Evolutionary conservation across 495 filamentous ascomycete species (phyloP), one percentile per base, ranked within the genome.

Genomic region (Glutinoglossum americanum): DNA sequence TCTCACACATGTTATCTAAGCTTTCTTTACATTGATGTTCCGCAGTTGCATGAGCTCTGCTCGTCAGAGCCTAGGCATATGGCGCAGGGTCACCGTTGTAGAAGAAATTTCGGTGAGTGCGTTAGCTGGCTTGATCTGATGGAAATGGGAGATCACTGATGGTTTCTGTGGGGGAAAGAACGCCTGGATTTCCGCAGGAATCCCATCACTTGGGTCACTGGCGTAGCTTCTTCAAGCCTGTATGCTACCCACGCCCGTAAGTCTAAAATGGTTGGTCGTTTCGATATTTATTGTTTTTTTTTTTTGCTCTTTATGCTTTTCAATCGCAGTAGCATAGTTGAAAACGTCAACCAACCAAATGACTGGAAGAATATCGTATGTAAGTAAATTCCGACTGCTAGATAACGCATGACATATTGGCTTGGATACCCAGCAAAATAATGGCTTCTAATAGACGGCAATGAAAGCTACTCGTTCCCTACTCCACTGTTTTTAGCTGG

Each of bases 11-110:
- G 49, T 28, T 53, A 53, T 53, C 49, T 53, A 28, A 53, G 23
- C 49, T 53, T 53, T 53, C 49, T 17, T 53, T 53, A 53, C 49
- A 53, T 53, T 53, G 49, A 53, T 53, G 49, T 53, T 53, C 49
- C 30, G 49, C 49, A 53, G 49, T 53, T 27, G 49, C 49, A 27
- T 53, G 15, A 27, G 49, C 28, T 32, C 28, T 27, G 11, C 47
- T n/a, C 47, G n/a, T 49, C 47, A 23, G 8, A 49, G n/a, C 2
- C 8, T 6, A 13, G 47, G 47, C 25, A 27, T 8, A 21, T 11
- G 49, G 49, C 10, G 25, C 49, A 19, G 28, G 19, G 15, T 30
- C 49, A 53, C 49, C 26, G 49, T 10, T 10, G 49, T 28, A 53
- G 25, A 13, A 27, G 25, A 53, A 32, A 28, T 28, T 21, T 30